Base-by-base conservation (phyloP, 495 filamentous ascomycete genomes). In the Lophium mytilinum region DNA sequence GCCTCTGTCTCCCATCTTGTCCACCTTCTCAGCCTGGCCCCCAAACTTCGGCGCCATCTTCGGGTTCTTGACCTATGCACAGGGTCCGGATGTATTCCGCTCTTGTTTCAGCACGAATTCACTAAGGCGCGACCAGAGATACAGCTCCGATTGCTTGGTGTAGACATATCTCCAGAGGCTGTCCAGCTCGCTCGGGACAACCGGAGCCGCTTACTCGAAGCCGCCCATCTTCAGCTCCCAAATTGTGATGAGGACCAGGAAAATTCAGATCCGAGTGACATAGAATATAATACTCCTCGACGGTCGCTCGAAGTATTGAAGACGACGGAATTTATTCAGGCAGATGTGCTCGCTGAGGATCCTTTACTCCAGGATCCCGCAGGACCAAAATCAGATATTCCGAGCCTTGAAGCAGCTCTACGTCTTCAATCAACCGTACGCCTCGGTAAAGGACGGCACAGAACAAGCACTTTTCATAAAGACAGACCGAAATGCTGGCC, bases 71-170 rank as follows among this genome's bases (percentile, higher is more conserved):
- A 98, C 69, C 71, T 96, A 24, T 97, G 93, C 68, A 87, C 88
- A 0, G 93, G 93, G 4, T 88, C 88, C 15, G 93, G 93, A 30
- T 97, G 93, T 69, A 95, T 98, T 57, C 72, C 90, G 0, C 80
- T 96, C 9, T 80, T 88, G 9, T 74, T 95, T 0, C 70, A 82
- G 61, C 65, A 80, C 11, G 76, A 80, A 6, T 77, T 92, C 45
- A 56, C 58, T 24, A 62, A 53, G 9, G 48, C 53, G 7, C 62
- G 57, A 12, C 33, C 11, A 18, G 40, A 19, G 9, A 7, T 63
- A 74, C 54, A 42, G 2, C 55, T 69, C 9, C 52, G 58, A 17
- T 7, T 67, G 14, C 55, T 70, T 0, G 86, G 80, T 14, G 60
- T 85, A 17, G 86, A 90, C 62, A 72, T 87, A n/a, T 83, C 84